A percentile compares a stretch with the other conserved stretches of the same genome.
phyloP scores from a whole-genome alignment of 208 protist genomes.

The Trichomonas tenax region DNA sequence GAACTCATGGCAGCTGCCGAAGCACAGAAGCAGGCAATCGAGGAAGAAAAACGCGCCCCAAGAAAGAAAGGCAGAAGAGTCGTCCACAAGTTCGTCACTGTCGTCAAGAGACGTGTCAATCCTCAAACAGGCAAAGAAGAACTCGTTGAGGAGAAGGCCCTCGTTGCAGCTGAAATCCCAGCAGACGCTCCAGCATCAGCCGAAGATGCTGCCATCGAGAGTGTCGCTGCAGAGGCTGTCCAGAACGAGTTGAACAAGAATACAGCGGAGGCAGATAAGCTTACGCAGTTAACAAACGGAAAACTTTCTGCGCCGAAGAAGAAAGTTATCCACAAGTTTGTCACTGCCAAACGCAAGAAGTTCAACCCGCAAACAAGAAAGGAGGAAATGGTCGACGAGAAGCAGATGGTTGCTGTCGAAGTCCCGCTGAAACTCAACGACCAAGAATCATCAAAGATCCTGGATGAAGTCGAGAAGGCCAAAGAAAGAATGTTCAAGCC shows the following conservation, averaged over 20 bases:
- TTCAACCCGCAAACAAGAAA: neutral
- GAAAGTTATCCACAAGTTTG: neutral
- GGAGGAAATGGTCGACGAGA: neutral
- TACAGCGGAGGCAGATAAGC: neutral
- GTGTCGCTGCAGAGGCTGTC: neutral
- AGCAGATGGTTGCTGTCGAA: neutral
- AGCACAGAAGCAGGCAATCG: neutral
- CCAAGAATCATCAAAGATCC: neutral
- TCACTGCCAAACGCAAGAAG: neutral
- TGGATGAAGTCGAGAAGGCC: neutral
- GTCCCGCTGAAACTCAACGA: neutral
- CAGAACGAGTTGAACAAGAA: neutral
- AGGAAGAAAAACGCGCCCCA: neutral
- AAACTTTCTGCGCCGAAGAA: neutral
- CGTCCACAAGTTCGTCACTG: neutral
- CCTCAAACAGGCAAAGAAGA: neutral
- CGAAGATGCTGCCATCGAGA: neutral
- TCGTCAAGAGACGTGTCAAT: neutral
- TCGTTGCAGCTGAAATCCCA: neutral
- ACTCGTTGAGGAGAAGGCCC: neutral
- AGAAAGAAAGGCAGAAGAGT: neutral
- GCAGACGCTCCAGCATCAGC: neutral
- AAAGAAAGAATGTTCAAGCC: neutral
- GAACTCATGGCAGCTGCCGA: neutral
- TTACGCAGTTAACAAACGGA: neutral